phyloP scores from a whole-genome alignment of 768 basidiomycete species.

The Solioccasus polychromus region DNA sequence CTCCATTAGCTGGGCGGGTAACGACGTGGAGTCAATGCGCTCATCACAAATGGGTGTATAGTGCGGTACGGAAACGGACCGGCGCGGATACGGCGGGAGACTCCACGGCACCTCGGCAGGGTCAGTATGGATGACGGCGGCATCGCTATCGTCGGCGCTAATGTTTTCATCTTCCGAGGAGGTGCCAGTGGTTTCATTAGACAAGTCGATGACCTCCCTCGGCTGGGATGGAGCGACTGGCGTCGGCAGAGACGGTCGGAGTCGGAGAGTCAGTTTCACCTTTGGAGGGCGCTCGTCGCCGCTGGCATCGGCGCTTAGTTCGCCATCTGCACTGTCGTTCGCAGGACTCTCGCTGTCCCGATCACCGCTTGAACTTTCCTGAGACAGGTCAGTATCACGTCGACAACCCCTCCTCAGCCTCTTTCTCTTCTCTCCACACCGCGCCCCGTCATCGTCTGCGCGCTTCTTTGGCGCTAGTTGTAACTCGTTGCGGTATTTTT shows the following conservation, averaged over 20 bases:
- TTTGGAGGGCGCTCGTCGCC: constrained; percentile 49
- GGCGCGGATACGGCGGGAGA: constrained; percentile 54
- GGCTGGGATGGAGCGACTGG: constrained; percentile 10
- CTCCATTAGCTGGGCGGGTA: constrained; percentile 13
- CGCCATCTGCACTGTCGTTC: constrained; percentile 27
- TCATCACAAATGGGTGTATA: constrained; percentile 48
- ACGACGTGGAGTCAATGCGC: constrained; percentile 29
- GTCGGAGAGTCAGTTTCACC: constrained; percentile 67
- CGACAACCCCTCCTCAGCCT: constrained; percentile 35
- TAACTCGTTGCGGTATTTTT: constrained; percentile 25
- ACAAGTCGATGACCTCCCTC: constrained; percentile 40
- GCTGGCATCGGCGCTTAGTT: constrained; percentile 21
- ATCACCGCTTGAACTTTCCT: constrained; percentile 6
- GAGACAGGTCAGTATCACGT: constrained; percentile 17
- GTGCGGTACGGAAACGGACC: constrained; percentile 54
- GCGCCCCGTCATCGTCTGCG: constrained; percentile 31
- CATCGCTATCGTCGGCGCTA: constrained; percentile 20
- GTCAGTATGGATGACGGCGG: constrained; percentile 17
- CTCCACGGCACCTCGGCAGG: constrained; percentile 43
- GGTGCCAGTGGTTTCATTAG: constrained; percentile 32
- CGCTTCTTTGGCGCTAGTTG: constrained; percentile 45
- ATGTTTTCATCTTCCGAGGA: constrained; percentile 40
- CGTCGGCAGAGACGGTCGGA: constrained; percentile 39
- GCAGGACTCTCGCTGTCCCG: constrained; percentile 22
- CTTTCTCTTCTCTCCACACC: constrained; percentile 47